Evolutionary conservation across 2,329 filamentous ascomycete species (phyloP).

Genomic region (Fonsecaea pedrosoi): DNA sequence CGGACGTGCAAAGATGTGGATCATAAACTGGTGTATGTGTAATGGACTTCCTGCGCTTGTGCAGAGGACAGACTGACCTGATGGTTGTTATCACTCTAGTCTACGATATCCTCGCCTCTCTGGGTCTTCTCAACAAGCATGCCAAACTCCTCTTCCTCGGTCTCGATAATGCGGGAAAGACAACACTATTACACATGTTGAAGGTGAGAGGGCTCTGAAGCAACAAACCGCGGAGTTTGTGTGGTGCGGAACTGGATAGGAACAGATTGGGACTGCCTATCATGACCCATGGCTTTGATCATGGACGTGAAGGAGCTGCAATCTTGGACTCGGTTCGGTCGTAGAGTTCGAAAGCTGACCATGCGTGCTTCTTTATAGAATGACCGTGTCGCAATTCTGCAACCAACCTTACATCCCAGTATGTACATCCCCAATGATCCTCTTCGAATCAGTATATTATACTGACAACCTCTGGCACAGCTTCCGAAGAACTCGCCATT

Average conservation of each 20-base stretch:
- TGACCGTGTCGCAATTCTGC: conserved; percentile 87
- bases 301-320: not conserved
- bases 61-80: conserved; percentile 14
- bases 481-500: conserved; percentile 89
- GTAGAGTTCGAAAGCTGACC: not conserved
- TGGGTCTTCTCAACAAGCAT: conserved; percentile 93
- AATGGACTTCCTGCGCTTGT: not conserved
- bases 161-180: conserved; percentile 94
- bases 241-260: not conserved
- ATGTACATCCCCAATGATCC: conserved; percentile 48
- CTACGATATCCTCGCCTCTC: conserved; percentile 85
- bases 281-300: not conserved
- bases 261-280: not conserved
- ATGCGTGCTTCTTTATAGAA: conserved; percentile 62
- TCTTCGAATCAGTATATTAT: not conserved
- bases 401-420: conserved; percentile 92
- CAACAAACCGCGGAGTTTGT: conserved; percentile 6
- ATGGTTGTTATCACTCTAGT: conserved; percentile 57
- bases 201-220: conserved; percentile 64
- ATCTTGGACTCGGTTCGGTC: not conserved
- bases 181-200: conserved; percentile 90
- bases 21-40: conserved; percentile 88
- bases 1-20: conserved; percentile 70
- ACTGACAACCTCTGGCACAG: conserved; percentile 50
- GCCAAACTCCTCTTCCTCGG: conserved; percentile 93